Evolutionary conservation across 1,284 basidiomycete genomes (phyloP), one percentile per base, ranked within the genome.

Genomic region (Ceratobasidium sp.): DNA sequence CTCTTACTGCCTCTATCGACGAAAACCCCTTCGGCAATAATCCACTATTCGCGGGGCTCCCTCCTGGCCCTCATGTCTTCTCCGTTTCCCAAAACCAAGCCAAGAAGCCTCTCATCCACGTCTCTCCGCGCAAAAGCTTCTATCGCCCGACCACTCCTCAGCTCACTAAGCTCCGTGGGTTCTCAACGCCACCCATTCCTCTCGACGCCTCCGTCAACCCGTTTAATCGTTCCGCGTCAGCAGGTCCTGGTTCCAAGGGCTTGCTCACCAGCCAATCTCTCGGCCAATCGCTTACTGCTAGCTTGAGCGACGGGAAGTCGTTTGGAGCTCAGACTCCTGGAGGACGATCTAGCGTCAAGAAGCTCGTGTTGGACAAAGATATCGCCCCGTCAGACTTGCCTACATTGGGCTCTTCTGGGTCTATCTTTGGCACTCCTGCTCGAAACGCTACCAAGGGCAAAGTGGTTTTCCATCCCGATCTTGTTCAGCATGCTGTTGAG

Each of bases 21-120:
- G 91, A 96, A 81, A 87, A 88, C 79, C 96, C 97, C 0, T 96
- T 99, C 81, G 93, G 93, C 53, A 88, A 90, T 75, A 96, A 94
- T 80, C 85, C 85, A 19, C 81, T 89, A 51, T 88, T 89, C 77
- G 81, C 62, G 63, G 77, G 67, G 66, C 79, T 64, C 65, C 79
- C 75, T 77, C 80, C 17, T 24, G 67, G 67, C 36, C 67, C 67
- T 50, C 67, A 71, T 29, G 79, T 83, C 2, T 71, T 71, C 59
- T 75, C 75, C 44, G 74, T 78, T 7, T 72, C 62, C 29, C 77
- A 76, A 44, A 82, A 84, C 31, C 80, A 81, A 59, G 81, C 82
- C 77, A 85, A 85, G 80, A 84, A 84, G 78, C 82, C 84, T 5
- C 84, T 64, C 82, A 84, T 69, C 77, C 80, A 80, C 5, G 82